Base-by-base conservation (phyloP, 2,329 filamentous ascomycete species). In the Cercospora sesami region DNA sequence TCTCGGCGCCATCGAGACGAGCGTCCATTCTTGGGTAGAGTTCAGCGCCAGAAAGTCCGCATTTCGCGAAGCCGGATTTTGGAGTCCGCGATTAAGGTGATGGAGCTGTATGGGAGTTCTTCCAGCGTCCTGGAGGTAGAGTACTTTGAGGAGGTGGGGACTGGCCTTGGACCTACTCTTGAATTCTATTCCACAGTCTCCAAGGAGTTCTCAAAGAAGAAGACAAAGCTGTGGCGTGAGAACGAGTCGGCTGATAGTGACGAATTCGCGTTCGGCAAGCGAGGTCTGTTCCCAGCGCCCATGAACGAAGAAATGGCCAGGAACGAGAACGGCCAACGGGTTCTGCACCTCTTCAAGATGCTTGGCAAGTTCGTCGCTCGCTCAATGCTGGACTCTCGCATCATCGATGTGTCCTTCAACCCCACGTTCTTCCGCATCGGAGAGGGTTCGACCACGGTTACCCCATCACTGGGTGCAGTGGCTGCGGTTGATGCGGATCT, bases 121-220 rank as follows among this genome's bases (percentile, higher is more conserved):
- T 92, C 96, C 68, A 98, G 94, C 78, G 92, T 98, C 30, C 83
- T 99, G 0, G 95, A 99, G 77, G 94, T 99, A 1, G 96, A 99
- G 76, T 99, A 99, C 77, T 99, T 99, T 73, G 95, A 98, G 75
- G 95, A 99, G 81, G 95, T 99, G 23, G 95, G 95, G 66, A 99
- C 96, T 26, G 95, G 95, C 58, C 85, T 99, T 57, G 95, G 95
- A 0, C 95, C 95, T 4, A 99, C 95, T 0, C 86, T 99, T 14
- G 95, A 99, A 78, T 99, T 99, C 79, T 99, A 99, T 80, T 97
- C 95, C 0, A 96, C 92, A 0, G 94, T 98, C 1, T 99, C 95
- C 0, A 95, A 92, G 74, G 95, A 99, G 78, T 98, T 98, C 76
- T 94, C 92, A 0, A 97, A 95, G 84, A 97, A 94, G 85, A 97